Conservation (phyloP, 768 basidiomycete genomes). For the Rhodocollybia butyracea region DNA sequence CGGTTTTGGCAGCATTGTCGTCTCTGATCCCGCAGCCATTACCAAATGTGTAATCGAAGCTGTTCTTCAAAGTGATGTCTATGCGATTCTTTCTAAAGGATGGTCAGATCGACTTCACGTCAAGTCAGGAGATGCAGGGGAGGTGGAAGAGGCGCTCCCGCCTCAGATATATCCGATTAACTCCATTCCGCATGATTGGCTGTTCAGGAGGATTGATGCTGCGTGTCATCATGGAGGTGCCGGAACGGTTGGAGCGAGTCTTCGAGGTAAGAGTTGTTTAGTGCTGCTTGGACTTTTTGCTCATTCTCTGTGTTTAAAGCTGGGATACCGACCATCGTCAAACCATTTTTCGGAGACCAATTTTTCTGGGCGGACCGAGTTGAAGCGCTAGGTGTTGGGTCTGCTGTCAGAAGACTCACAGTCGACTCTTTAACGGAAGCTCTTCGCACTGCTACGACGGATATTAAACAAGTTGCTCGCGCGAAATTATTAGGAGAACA, state of each 20-base stretch:
- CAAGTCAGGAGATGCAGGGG: constrained; percentile 56
- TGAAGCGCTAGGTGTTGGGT: constrained; percentile 92
- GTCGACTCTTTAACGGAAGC: constrained; percentile 77
- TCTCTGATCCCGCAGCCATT: constrained; percentile 91
- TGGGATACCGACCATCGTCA: constrained; percentile 93
- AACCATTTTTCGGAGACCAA: constrained; percentile 97
- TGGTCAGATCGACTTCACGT: constrained; percentile 90
- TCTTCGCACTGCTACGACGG: constrained; percentile 76
- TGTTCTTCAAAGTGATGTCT: constrained; percentile 80
- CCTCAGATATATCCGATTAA: constrained; percentile 80
- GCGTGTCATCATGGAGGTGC: constrained; percentile 98
- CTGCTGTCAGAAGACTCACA: constrained; percentile 84
- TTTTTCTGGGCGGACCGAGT: constrained; percentile 98
- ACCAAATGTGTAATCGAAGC: constrained; percentile 90
- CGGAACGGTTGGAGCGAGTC: constrained; percentile 92
- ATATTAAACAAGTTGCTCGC: constrained; percentile 83
- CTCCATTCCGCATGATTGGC: constrained; percentile 93
- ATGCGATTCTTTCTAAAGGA: constrained; percentile 93
- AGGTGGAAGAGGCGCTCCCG: constrained; percentile 69
- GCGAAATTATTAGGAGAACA: constrained; percentile 83
- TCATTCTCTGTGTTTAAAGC: too few species aligned
- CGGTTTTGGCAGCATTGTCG: constrained; percentile 96
- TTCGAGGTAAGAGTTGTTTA: constrained; percentile 82
- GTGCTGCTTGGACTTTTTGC: too few species aligned
- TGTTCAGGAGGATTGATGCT: constrained; percentile 92